Evolutionary conservation across 2,329 filamentous ascomycete species (phyloP).

Genomic region (Aspergillus viridinutans): DNA sequence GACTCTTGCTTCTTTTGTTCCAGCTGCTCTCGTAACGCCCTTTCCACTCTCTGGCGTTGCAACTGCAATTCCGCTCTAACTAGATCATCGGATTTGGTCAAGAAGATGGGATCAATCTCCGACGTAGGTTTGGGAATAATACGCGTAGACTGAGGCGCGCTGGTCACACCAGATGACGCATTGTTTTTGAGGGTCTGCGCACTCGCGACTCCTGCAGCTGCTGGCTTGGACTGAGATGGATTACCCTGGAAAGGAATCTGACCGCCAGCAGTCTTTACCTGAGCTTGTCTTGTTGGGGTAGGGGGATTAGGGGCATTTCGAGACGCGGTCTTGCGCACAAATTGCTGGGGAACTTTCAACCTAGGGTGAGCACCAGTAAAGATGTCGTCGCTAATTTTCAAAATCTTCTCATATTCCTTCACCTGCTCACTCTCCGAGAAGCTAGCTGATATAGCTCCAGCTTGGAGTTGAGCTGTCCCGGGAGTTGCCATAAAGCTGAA

Average conservation of each 20-base stretch:
- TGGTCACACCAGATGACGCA: conserved; percentile 17
- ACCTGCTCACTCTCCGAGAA: conserved; percentile 51
- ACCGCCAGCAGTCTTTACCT: conserved; percentile 23
- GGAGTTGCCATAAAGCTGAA: conserved; percentile 29
- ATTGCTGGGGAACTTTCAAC: conserved; percentile 55
- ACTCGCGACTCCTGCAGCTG: conserved; percentile 17
- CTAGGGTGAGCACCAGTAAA: conserved; percentile 65
- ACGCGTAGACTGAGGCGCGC: conserved; percentile 30
- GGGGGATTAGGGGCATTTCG: conserved; percentile 32
- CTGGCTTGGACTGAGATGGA: conserved; percentile 12
- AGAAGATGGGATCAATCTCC: conserved; percentile 74
- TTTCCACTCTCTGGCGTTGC: conserved; percentile 77
- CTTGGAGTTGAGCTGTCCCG: conserved; percentile 28
- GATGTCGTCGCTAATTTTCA: conserved; percentile 75
- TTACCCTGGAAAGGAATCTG: conserved; percentile 13
- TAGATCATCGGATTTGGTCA: conserved; percentile 81
- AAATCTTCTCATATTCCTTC: conserved; percentile 71
- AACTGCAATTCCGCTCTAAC: conserved; percentile 76
- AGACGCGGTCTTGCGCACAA: conserved; percentile 40
- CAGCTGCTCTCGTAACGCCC: conserved; percentile 69
- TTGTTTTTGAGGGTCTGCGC: conserved; percentile 17
- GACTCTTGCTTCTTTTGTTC: conserved; percentile 56
- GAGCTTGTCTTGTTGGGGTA: conserved; percentile 19
- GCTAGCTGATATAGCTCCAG: conserved; percentile 26
- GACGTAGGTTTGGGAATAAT: conserved; percentile 50